Base-by-base conservation (phyloP, 2,329 filamentous ascomycete genomes). In the Pseudogymnoascus sp. region DNA sequence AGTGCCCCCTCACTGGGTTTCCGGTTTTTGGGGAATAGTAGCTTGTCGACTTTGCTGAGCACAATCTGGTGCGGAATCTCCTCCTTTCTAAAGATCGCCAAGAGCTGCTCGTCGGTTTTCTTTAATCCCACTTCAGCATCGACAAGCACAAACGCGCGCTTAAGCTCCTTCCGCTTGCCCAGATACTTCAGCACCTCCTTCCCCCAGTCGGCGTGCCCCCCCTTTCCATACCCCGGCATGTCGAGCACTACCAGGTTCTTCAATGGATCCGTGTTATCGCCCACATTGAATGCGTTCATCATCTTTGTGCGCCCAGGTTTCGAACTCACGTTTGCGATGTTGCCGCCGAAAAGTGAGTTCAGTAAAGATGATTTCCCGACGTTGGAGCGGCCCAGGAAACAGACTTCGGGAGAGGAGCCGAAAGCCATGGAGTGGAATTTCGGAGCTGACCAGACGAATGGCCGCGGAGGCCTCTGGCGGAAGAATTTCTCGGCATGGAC, bases 181-280 rank as follows among this genome's bases (percentile, higher is more conserved):
- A 91, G 73, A 74, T 89, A 90, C 72, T 89, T 89, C 77, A 89
- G 78, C 65, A 89, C 87, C 73, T 89, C 84, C 23, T 74, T 71
- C 0, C 88, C 88, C 86, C 87, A 90, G 68, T 84, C 82, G 7
- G 78, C 73, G 36, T 81, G 75, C 69, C 83, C 85, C 1, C 82
- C 86, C 63, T 83, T 80, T 3, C 88, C 88, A 70, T 90, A 90
- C 0, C 88, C 88, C 1, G 88, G 88, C 82, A 88, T 88, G 72
- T 91, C 88, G 18, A 90, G 77, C 36, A 91, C 78, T 0, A 86
- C 80, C 28, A 89, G 70, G 18, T 70, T 69, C 37, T 66, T 67
- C 4, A 66, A 64, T 28, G 70, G 63, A 18, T 71, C 68, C 28
- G 69, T 65, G 18, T 61, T 62, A 74, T 79, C 56, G n/a, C 84